These are phyloP conservation scores for Leccinum fibrillosum DNA, from an alignment of 768 basidiomycete species.

Conservation along the genomic window DNA sequence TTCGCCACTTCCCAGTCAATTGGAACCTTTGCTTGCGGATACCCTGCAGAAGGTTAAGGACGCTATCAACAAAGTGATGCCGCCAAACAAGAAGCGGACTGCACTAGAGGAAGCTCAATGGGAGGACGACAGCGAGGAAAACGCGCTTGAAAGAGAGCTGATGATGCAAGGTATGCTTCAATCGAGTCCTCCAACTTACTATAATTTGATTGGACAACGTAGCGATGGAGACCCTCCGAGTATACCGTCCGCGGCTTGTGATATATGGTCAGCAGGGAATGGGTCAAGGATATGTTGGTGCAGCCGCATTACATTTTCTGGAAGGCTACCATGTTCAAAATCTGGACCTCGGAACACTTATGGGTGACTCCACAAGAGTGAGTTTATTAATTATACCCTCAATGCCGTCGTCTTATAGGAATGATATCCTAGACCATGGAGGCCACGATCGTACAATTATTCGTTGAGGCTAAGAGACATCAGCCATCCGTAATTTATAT, in stretches of 20 bases:
- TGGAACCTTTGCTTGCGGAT: conserved; percentile 71
- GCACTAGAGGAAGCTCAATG: conserved; percentile 95
- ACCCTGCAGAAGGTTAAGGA: conserved; percentile 69
- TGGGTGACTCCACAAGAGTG: conserved; percentile 88
- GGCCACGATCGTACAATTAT: conserved; percentile 90
- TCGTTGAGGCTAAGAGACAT: conserved; percentile 95
- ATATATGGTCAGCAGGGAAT: conserved; percentile 80
- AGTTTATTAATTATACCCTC: conserved; percentile 26
- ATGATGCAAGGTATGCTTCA: conserved; percentile 70
- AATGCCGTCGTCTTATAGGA: not conserved
- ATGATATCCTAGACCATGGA: conserved; percentile 64
- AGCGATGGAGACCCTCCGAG: conserved; percentile 90
- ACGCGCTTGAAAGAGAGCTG: conserved; percentile 86
- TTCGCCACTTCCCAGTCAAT: conserved; percentile 78
- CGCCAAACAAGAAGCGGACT: conserved; percentile 73
- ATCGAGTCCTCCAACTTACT: not conserved
- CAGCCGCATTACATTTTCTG: conserved; percentile 87
- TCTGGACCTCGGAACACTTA: conserved; percentile 82
- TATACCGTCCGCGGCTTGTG: conserved; percentile 86
- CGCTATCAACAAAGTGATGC: conserved; percentile 72
- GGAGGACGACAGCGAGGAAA: conserved; percentile 78
- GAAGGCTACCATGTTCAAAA: conserved; percentile 97
- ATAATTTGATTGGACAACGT: conserved; percentile 6
- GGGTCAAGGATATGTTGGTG: conserved; percentile 89
- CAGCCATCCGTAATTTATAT: conserved; percentile 96